Base-by-base conservation (phyloP, 2,329 filamentous ascomycete genomes). In the Cryphonectria parasitica region DNA sequence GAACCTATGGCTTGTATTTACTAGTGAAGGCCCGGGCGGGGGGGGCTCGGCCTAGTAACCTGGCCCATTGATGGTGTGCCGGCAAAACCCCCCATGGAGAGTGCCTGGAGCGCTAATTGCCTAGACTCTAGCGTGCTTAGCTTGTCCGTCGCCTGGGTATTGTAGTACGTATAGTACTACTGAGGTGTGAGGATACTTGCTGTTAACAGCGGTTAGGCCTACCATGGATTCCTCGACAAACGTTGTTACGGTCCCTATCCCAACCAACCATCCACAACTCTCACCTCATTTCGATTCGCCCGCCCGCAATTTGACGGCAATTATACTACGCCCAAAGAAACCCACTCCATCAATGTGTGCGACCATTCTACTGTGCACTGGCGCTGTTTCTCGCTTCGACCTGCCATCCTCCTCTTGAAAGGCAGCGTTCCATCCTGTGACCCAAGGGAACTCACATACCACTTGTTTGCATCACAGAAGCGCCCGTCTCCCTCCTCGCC, bases 281-380 rank as follows among this genome's bases (percentile, higher is more conserved):
- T 52, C 58, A 36, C 43, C 66, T 68, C 56, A 62, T 68, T 68
- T 68, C 66, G 41, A 62, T 52, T 36, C 66, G 56, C 49, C 66
- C 56, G 41, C 39, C 45, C 49, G 66, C 66, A 63, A 62, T 68
- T 62, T 67, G 65, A 67, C 65, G 56, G 54, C 39, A 67, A 60
- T 60, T 60, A 54, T 39, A 66, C 65, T 41, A 60, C 54, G 61
- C 36, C 45, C n/a, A 31, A 22, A 49, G 49, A 56, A 58, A 58
- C 52, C 64, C 64, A 54, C 52, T 66, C 36, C 39, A 25, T 60
- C 52, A 54, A 28, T 28, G 22, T 56, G 19, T 52, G 49, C 49
- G 28, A 31, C 28, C 31, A 36, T 31, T 39, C 64, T 28, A 17
- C 34, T 66, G 64, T 56, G 64, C 39, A 54, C 39, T 34, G 52